Conservation (phyloP, 2,329 filamentous ascomycete genomes). For the Byssothecium circinans region DNA sequence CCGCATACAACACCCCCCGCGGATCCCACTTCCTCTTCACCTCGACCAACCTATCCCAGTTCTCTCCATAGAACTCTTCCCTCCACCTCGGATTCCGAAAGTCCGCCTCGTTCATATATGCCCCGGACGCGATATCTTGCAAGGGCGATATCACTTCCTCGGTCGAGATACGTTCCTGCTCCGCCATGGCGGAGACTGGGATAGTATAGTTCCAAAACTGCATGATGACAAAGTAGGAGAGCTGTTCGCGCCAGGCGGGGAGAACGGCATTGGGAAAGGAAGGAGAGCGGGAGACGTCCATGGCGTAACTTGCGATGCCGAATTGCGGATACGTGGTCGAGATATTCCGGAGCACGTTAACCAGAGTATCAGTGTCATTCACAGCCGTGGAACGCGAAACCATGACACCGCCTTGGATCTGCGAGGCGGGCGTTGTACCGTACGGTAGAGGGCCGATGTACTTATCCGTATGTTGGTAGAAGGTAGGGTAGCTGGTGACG, state of each 20-base stretch:
- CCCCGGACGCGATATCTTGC: conserved; percentile 22
- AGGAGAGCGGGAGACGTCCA: conserved; percentile 8
- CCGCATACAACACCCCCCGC: conserved; percentile 19
- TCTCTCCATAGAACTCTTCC: conserved; percentile 24
- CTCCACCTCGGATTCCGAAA: conserved; percentile 28
- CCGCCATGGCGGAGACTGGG: conserved; percentile 1
- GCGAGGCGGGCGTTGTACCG: conserved; percentile 6
- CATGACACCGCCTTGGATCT: conserved; percentile 13
- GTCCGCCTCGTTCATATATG: conserved; percentile 37
- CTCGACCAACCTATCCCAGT: conserved; percentile 18
- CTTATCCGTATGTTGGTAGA: conserved; percentile 22
- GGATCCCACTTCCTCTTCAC: conserved; percentile 31
- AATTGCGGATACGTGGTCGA: conserved; percentile 2
- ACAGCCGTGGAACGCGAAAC: conserved; percentile 7
- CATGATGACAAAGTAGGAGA: conserved; percentile 7
- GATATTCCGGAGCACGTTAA: conserved; percentile 6
- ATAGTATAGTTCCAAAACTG: conserved; percentile 13
- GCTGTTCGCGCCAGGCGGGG: conserved; percentile 17
- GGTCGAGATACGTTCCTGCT: conserved; percentile 16
- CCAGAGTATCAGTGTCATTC: not conserved
- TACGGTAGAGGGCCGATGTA: conserved; percentile 20
- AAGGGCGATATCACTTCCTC: conserved; percentile 28
- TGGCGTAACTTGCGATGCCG: conserved; percentile 5
- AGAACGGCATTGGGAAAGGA: conserved; percentile 15
- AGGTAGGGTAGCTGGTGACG: conserved; percentile 23